Percentiles rank a stretch among this genome's conserved stretches.
These are phyloP conservation scores for Leishmania tropica DNA, from an alignment of 208 protist genomes.

Conservation along the genomic window DNA sequence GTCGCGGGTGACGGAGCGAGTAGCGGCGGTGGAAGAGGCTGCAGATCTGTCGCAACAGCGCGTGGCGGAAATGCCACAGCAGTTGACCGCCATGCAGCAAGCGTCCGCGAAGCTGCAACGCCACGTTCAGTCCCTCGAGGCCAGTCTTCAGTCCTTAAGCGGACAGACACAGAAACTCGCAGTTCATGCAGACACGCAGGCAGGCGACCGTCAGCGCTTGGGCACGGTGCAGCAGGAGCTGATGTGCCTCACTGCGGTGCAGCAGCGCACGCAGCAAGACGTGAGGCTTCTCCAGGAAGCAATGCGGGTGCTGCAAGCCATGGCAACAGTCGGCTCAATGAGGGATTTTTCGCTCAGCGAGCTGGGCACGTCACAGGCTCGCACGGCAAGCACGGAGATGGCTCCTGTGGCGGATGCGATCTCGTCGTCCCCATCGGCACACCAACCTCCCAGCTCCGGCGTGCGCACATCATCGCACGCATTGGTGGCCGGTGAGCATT, in stretches of 20 bases:
- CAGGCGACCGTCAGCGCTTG: conserved; percentile 15
- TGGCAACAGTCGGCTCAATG: neutral
- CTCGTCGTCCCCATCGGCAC: conserved; percentile 30
- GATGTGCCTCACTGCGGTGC: conserved; percentile 10
- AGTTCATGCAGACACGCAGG: conserved; percentile 13
- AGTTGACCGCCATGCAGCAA: conserved; percentile 16
- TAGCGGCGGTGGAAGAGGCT: conserved; percentile 12
- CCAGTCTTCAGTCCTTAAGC: conserved; percentile 12
- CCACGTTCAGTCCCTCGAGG: conserved; percentile 16
- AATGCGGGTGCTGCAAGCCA: conserved; percentile 8
- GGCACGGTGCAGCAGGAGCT: conserved; percentile 27
- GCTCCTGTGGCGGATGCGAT: conserved; percentile 11
- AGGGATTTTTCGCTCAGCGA: conserved; percentile 16
- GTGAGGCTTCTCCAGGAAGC: conserved; percentile 24
- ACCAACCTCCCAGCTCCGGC: conserved; percentile 6
- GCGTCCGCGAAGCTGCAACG: conserved; percentile 4
- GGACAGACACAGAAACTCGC: conserved; percentile 17
- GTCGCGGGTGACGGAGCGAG: conserved; percentile 9
- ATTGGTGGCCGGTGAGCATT: neutral
- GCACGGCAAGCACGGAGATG: conserved; percentile 38
- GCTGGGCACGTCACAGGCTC: conserved; percentile 15
- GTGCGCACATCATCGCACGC: neutral
- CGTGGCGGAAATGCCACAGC: conserved; percentile 5
- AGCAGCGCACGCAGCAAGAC: conserved; percentile 25
- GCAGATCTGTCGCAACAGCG: conserved; percentile 10